These are phyloP conservation scores for Nothophoma quercina DNA, from an alignment of 2,329 filamentous ascomycete species.

Conservation along the genomic window DNA sequence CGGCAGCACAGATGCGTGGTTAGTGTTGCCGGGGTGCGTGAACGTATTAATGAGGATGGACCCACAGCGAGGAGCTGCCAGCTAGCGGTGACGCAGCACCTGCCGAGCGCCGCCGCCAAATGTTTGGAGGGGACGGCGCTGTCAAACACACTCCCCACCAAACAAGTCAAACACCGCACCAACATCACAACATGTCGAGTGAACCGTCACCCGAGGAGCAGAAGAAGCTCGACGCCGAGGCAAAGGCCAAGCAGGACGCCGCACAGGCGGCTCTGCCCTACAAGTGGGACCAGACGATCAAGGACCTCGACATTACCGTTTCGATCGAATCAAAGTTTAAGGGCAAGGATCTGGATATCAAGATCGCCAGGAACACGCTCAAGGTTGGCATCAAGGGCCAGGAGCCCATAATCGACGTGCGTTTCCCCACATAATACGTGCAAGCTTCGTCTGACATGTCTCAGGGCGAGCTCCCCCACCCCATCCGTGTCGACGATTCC, in stretches of 20 bases:
- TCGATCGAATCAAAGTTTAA: conserved; percentile 83
- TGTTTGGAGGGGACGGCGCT: conserved; percentile 10
- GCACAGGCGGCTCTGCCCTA: conserved; percentile 94
- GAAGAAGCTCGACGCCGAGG: conserved; percentile 63
- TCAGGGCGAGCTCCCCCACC: conserved; percentile 84
- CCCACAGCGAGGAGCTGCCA: conserved; percentile 23
- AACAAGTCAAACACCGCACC: conserved; percentile 16
- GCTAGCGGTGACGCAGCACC: conserved; percentile 28
- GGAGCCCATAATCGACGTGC: conserved; percentile 80
- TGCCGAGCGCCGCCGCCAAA: conserved; percentile 19
- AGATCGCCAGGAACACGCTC: conserved; percentile 80
- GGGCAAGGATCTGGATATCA: conserved; percentile 81
- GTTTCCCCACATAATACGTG: conserved; percentile 23
- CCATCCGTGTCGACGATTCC: conserved; percentile 82
- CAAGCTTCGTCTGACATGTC: conserved; percentile 14
- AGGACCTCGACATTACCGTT: conserved; percentile 82
- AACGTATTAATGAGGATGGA: conserved; percentile 11
- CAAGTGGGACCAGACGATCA: conserved; percentile 95
- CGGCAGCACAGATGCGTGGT: conserved; percentile 19
- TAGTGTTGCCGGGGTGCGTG: conserved; percentile 17
- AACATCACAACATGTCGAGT: conserved; percentile 37
- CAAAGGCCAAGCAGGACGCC: conserved; percentile 75
- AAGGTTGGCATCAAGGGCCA: conserved; percentile 88
- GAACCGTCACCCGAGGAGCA: conserved; percentile 63
- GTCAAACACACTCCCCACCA: conserved; percentile 16